Conservation (phyloP, 1,139 yeast species). For the Geotrichum histeridarum region DNA sequence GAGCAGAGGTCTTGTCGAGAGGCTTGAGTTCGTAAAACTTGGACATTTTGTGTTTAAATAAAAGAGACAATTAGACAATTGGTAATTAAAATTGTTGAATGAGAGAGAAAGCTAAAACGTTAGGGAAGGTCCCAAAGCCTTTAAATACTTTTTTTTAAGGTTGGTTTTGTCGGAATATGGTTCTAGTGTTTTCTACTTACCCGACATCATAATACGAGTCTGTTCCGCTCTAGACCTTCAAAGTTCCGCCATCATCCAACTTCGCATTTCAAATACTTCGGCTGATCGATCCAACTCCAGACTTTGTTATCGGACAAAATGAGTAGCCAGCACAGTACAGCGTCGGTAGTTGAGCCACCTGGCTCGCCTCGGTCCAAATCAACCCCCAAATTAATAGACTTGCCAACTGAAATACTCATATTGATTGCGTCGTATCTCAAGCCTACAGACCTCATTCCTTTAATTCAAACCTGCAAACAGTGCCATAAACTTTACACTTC, state of each 20-base stretch:
- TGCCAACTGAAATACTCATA: background rate
- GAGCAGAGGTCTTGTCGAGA: constrained; percentile 52
- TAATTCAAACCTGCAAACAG: background rate
- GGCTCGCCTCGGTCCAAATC: background rate
- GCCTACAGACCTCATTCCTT: background rate
- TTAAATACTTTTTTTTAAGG: background rate
- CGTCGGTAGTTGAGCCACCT: no score
- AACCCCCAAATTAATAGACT: background rate
- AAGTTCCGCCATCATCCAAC: no score
- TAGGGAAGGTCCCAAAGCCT: background rate
- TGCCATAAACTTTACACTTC: background rate
- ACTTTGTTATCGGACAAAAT: no score
- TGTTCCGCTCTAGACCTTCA: no score
- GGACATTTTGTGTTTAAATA: constrained; percentile 21
- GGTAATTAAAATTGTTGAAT: background rate
- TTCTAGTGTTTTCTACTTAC: no score
- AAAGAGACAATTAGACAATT: background rate
- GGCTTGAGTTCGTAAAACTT: constrained; percentile 56
- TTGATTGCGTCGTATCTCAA: background rate
- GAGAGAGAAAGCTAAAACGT: background rate
- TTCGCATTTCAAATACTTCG: no score
- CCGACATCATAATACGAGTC: no score
- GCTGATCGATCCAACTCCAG: no score
- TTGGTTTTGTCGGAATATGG: no score
- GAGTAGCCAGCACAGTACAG: no score